Percentiles rank a stretch among this genome's conserved stretches.
These are phyloP conservation scores for Exophiala bonariae DNA, from an alignment of 2,329 filamentous ascomycete genomes.

Conservation along the genomic window DNA sequence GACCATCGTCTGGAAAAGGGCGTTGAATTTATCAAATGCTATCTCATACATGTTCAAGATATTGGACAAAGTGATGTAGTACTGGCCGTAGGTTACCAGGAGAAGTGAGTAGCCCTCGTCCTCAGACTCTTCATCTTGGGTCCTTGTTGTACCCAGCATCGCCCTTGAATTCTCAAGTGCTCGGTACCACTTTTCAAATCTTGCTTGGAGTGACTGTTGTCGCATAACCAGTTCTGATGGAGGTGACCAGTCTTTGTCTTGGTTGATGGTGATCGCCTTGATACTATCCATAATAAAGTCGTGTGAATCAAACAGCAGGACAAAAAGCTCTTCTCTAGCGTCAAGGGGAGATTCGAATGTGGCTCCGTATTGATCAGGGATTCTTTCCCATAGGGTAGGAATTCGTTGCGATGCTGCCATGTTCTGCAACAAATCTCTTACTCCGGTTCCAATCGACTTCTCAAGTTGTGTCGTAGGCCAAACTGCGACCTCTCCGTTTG, in stretches of 20 bases:
- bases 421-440: slow-evolving; percentile 11
- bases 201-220: slow-evolving; percentile 1
- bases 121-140: not conserved
- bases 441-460: not conserved
- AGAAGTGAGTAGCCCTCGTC: slow-evolving; percentile 4
- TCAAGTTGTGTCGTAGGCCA: not conserved
- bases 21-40: slow-evolving; percentile 3
- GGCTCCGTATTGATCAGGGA: not conserved
- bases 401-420: slow-evolving; percentile 11
- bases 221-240: not conserved
- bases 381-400: not conserved
- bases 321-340: slow-evolving; percentile 8
- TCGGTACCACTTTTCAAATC: not conserved
- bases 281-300: slow-evolving; percentile 9
- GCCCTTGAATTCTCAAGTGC: not conserved
- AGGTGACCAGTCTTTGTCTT: slow-evolving; percentile 16
- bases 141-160: not conserved
- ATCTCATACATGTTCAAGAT: slow-evolving; percentile 3
- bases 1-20: slow-evolving; percentile 9
- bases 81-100: slow-evolving; percentile 5
- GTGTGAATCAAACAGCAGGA: slow-evolving; percentile 8
- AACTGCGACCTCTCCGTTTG: not conserved
- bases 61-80: slow-evolving; percentile 9
- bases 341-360: slow-evolving; percentile 1
- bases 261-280: slow-evolving; percentile 1